Conservation (phyloP, 768 basidiomycete genomes). For the Rhodotorula diobovata region DNA sequence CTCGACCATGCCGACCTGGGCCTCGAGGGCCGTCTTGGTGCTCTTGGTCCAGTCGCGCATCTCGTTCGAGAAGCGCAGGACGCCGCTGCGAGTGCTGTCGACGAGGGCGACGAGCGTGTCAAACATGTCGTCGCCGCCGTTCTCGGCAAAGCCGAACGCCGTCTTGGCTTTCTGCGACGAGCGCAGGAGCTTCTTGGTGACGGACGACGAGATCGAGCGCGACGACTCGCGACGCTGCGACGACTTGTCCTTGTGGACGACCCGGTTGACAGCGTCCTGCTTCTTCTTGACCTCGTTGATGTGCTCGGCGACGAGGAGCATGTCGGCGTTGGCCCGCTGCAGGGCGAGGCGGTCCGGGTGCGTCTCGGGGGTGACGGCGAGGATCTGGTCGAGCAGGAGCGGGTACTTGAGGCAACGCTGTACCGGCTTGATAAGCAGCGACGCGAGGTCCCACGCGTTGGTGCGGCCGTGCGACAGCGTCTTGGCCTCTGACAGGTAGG, state of each 20-base stretch:
- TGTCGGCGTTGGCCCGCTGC: conserved; percentile 32
- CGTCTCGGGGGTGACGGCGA: conserved; percentile 34
- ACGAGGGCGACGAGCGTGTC: conserved; percentile 36
- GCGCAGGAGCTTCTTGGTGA: conserved; percentile 37
- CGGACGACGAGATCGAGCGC: conserved; percentile 21
- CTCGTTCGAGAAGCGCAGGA: conserved; percentile 35
- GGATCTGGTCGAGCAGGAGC: conserved; percentile 65
- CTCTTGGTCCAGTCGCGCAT: conserved; percentile 38
- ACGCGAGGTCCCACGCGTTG: conserved; percentile 84
- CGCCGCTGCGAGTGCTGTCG: conserved; percentile 18
- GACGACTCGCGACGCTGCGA: conserved; percentile 17
- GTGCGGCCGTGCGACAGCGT: conserved; percentile 54
- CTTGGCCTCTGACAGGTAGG: conserved; percentile 58
- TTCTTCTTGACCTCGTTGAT: conserved; percentile 44
- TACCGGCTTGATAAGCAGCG: conserved; percentile 96
- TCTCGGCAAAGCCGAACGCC: conserved; percentile 18
- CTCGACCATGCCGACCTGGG: conserved; percentile 35
- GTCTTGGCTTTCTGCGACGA: conserved; percentile 32
- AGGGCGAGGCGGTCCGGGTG: conserved; percentile 40
- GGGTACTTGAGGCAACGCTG: conserved; percentile 99
- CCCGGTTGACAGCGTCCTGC: conserved; percentile 34
- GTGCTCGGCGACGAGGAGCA: conserved; percentile 41
- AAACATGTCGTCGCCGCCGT: conserved; percentile 31
- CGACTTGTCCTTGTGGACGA: conserved; percentile 35
- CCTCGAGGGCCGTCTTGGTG: conserved; percentile 32